Base-by-base conservation (phyloP, 2,329 filamentous ascomycete genomes). In the Exophiala sideris region DNA sequence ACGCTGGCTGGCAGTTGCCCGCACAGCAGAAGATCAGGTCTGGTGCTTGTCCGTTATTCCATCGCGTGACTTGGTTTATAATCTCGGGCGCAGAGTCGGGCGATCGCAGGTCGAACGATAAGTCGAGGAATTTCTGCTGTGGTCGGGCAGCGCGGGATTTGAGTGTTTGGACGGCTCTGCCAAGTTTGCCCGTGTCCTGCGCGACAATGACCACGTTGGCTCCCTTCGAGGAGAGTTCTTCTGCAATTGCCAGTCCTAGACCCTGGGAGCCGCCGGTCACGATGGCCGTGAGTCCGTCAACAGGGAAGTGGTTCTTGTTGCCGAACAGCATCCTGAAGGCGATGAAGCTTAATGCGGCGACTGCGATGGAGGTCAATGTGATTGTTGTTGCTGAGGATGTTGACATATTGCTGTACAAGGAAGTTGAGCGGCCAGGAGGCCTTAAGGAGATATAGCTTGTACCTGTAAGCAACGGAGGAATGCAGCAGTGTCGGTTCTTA, bases 1-100 rank as follows among this genome's bases (percentile, higher is more conserved):
- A 85, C 34, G 82, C 79, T 0, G 91, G 91, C 12, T 77, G 79
- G 5, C 88, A 82, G 60, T 82, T 78, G 56, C 92, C 92, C 2
- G 92, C 92, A 47, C 91, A 81, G 68, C 89, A 91, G 91, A 94
- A 97, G 33, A 97, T 88, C 52, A 96, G 79, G 68, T 97, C 92
- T 0, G 89, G 89, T 24, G 85, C 71, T 20, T 75, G 70, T 50
- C 82, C 84, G 60, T 84, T 75, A 73, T 96, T 96, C 91, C 91
- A 96, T 18, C 76, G 71, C 2, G 82, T 87, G 44, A 86, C 86
- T 69, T 95, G 84, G 35, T 78, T 75, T 48, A 97, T 73, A 36
- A 96, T 77, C 38, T 83, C 76, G 2, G 76, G 75, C 47, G 89
- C 89, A 66, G 91, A 91, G 54, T 82, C 76, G 48, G 84, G 76